A percentile compares a stretch with the other conserved stretches of the same genome.
phyloP scores from a whole-genome alignment of 805 yeast genomes.

The Candida rishiriensis region DNA sequence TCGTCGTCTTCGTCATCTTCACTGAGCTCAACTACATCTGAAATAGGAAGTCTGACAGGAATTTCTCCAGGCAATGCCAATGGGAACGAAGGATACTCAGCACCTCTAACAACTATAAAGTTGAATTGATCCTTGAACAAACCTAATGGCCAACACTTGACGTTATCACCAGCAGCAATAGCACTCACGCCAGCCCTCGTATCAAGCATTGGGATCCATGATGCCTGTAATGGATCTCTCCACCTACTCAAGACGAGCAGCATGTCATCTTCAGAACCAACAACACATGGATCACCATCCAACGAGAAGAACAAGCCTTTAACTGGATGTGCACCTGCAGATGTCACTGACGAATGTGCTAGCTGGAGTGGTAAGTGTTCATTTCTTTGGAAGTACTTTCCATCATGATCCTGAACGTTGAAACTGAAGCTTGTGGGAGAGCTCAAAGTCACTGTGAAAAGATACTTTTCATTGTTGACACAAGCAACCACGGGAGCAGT shows the following conservation, averaged over 20 bases:
- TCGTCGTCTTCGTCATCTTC: slow-evolving; percentile 46
- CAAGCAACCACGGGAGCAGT: slow-evolving; percentile 69
- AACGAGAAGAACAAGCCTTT: slow-evolving; percentile 80
- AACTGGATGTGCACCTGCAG: slow-evolving; percentile 27
- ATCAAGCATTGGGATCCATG: slow-evolving; percentile 85
- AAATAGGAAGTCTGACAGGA: slow-evolving; percentile 63
- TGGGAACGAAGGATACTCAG: slow-evolving; percentile 75
- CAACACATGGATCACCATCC: slow-evolving; percentile 86
- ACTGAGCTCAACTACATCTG: slow-evolving; percentile 24
- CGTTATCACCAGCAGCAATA: slow-evolving; percentile 51
- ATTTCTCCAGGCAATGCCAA: slow-evolving; percentile 79
- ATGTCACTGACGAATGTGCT: background rate
- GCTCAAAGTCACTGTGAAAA: slow-evolving; percentile 46
- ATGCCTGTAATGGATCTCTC: slow-evolving; percentile 70
- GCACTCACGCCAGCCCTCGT: slow-evolving; percentile 46
- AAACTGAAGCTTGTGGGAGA: slow-evolving; percentile 28
- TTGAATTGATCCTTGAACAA: slow-evolving; percentile 62
- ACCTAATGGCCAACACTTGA: slow-evolving; percentile 87
- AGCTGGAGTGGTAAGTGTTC: slow-evolving; percentile 38
- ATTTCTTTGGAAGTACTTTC: slow-evolving; percentile 38
- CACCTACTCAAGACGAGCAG: slow-evolving; percentile 70
- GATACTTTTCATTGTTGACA: slow-evolving; percentile 53
- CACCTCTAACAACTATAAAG: slow-evolving; percentile 72
- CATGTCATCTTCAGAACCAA: slow-evolving; percentile 66
- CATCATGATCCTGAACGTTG: slow-evolving; percentile 34